Conservation (phyloP, 1,139 yeast species). For the Zygoascus meyerae region DNA sequence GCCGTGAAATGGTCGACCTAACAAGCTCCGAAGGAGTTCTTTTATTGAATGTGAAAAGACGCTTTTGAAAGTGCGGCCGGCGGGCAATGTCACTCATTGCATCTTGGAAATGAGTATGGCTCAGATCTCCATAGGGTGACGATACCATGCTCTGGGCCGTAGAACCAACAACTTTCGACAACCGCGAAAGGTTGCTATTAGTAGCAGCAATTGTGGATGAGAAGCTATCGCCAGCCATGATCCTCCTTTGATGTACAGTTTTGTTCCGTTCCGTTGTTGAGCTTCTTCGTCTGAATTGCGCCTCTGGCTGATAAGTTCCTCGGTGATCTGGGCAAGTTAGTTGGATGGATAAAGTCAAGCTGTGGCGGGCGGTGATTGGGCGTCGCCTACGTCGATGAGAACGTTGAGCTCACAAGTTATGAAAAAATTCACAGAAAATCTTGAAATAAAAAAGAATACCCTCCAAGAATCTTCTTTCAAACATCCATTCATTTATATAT, state of each 20-base stretch:
- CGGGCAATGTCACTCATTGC: constrained; percentile 44
- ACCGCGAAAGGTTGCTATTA: constrained; percentile 33
- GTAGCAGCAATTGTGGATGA: constrained; percentile 36
- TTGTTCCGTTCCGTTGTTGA: not conserved
- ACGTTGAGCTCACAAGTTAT: too few species aligned
- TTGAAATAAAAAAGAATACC: too few species aligned
- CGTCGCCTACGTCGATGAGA: too few species aligned
- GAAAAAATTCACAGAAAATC: too few species aligned
- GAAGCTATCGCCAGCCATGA: constrained; percentile 18
- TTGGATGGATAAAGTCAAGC: too few species aligned
- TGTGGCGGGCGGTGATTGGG: too few species aligned
- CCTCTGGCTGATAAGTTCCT: not conserved
- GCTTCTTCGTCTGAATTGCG: not conserved
- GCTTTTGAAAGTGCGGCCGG: constrained; percentile 33
- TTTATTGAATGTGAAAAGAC: constrained; percentile 34
- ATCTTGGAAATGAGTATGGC: constrained; percentile 41
- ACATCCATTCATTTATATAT: too few species aligned
- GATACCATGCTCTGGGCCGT: constrained; percentile 33
- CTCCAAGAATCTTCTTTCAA: too few species aligned
- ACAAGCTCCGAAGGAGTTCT: constrained; percentile 41
- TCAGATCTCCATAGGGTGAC: constrained; percentile 36
- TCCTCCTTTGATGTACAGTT: not conserved
- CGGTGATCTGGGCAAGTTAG: not conserved
- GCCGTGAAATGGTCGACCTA: constrained; percentile 24
- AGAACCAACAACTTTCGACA: constrained; percentile 36